A percentile compares a stretch with the other conserved stretches of the same genome.
Conservation (phyloP, 2,329 filamentous ascomycete species). For the Trichoderma breve region DNA sequence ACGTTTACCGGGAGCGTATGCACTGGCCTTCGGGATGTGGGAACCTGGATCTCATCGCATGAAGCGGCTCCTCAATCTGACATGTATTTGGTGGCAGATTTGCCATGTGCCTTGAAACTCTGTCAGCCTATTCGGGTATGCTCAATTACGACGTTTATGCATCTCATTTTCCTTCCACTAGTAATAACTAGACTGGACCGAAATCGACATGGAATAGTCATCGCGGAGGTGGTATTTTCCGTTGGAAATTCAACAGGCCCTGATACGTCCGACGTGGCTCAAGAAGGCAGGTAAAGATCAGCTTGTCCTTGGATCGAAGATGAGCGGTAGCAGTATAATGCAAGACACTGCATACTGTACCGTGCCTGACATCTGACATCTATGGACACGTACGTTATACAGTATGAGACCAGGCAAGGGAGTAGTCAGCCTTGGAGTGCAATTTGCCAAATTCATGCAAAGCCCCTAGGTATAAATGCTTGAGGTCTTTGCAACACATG, state of each 20-base stretch:
- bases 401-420: background rate
- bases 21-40: background rate
- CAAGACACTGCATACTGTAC: background rate
- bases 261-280: background rate
- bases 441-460: background rate
- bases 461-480: background rate
- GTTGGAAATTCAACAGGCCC: background rate
- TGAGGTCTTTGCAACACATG: background rate
- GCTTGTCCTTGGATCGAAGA: background rate
- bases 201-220: background rate
- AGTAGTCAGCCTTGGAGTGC: background rate
- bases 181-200: background rate
- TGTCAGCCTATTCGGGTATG: background rate
- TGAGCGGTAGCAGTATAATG: background rate
- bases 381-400: background rate
- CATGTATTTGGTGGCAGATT: background rate
- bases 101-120: background rate
- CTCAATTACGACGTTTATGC: background rate
- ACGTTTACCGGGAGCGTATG: background rate
- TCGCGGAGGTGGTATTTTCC: background rate
- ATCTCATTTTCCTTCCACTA: background rate
- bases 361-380: background rate
- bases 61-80: background rate
- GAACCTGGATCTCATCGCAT: constrained; percentile 2
- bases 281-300: background rate